Evolutionary conservation across 2,329 filamentous ascomycete genomes (phyloP).

Genomic region (Fusarium udum): DNA sequence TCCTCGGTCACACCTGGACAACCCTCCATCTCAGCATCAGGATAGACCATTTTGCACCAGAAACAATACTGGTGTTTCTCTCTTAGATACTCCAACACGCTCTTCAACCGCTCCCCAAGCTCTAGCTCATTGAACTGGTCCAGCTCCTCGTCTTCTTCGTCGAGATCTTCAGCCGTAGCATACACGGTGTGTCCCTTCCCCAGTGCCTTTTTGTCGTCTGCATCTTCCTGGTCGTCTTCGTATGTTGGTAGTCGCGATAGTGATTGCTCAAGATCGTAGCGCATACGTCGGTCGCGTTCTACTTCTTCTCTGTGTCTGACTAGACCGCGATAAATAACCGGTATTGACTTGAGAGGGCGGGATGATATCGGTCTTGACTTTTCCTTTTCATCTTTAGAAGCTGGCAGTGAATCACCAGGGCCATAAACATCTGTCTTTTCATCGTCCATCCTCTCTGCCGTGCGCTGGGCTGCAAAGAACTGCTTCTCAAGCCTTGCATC

Average conservation of each 20-base stretch:
- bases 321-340: constrained; percentile 82
- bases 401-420: constrained; percentile 26
- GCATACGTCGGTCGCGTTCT: constrained; percentile 73
- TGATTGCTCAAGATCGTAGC: constrained; percentile 72
- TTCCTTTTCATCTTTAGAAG: constrained; percentile 29
- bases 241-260: constrained; percentile 71
- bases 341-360: constrained; percentile 71
- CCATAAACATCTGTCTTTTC: constrained; percentile 49
- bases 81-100: constrained; percentile 75
- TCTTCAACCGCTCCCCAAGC: constrained; percentile 71
- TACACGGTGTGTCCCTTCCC: constrained; percentile 66
- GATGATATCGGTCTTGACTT: constrained; percentile 52
- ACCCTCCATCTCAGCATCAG: constrained; percentile 78
- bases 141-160: constrained; percentile 83
- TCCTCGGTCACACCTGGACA: constrained; percentile 91
- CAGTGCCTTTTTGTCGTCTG: constrained; percentile 75
- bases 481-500: constrained; percentile 73
- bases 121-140: constrained; percentile 80
- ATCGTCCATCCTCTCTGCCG: constrained; percentile 79
- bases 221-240: constrained; percentile 75
- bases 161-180: constrained; percentile 72
- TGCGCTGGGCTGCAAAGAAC: constrained; percentile 80
- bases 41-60: constrained; percentile 91
- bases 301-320: constrained; percentile 74
- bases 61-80: constrained; percentile 85